Conservation (phyloP, 2,329 filamentous ascomycete genomes). For the Penicillium hordei region DNA sequence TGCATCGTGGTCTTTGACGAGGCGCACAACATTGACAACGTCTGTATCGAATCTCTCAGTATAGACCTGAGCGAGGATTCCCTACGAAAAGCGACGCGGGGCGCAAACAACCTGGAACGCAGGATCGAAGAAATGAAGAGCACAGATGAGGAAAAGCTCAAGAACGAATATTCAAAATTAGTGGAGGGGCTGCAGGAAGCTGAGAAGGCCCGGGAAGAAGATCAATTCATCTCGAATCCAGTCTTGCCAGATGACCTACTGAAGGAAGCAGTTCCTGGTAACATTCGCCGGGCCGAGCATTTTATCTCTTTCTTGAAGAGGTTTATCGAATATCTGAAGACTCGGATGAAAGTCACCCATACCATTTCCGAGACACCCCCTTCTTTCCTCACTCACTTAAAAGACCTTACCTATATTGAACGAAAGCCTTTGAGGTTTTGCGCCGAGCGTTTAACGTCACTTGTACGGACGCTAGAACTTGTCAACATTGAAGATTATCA, state of each 20-base stretch:
- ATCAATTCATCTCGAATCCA: slow-evolving; percentile 96
- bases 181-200: slow-evolving; percentile 87
- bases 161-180: slow-evolving; percentile 92
- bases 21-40: slow-evolving; percentile 98
- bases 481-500: slow-evolving; percentile 99
- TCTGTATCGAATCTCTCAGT: slow-evolving; percentile 95
- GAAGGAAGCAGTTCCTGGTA: slow-evolving; percentile 93
- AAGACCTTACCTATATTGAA: slow-evolving; percentile 96
- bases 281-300: slow-evolving; percentile 92
- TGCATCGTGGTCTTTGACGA: slow-evolving; percentile 99
- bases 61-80: slow-evolving; percentile 97
- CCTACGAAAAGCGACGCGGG: slow-evolving; percentile 81
- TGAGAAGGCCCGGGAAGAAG: slow-evolving; percentile 86
- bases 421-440: slow-evolving; percentile 92
- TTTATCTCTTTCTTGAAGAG: slow-evolving; percentile 92
- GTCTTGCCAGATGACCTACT: slow-evolving; percentile 89
- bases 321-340: slow-evolving; percentile 97
- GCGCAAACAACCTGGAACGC: slow-evolving; percentile 84
- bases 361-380: slow-evolving; percentile 96
- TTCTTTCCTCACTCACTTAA: slow-evolving; percentile 88
- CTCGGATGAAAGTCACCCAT: slow-evolving; percentile 95
- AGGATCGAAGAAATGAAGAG: slow-evolving; percentile 93
- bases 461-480: slow-evolving; percentile 90
- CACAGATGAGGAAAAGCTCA: slow-evolving; percentile 90
- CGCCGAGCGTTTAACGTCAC: slow-evolving; percentile 87